Base-by-base conservation (phyloP, 805 yeast species). In the Danielozyma ontarioensis region DNA sequence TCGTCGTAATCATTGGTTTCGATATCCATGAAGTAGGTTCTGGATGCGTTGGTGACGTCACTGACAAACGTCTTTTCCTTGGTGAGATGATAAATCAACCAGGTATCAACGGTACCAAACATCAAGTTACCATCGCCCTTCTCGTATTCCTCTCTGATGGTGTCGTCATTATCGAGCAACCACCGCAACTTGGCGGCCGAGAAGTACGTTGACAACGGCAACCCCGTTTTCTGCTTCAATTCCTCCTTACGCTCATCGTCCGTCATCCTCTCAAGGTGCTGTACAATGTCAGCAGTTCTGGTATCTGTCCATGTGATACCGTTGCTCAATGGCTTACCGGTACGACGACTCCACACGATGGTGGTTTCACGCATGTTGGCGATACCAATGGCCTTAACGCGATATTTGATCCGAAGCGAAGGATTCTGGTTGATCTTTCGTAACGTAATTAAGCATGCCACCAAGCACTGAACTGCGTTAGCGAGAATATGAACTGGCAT, bases 291-390 rank as follows among this genome's bases (percentile, higher is more conserved):
- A 7, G 83, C 63, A 26, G 95, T 90, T 53, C 97, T 75, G 26
- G 95, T 84, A 62, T 89, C 97, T 41, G 90, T 85, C 97, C 97
- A 89, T 24, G 89, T 95, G 56, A 89, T 86, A 51, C 96, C 97
- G 55, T 84, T 81, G 53, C 80, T 74, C 35, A 87, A 73, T 3
- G 96, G 94, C 44, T 67, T 64, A 26, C 96, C 96, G 2, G 96
- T 87, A 33, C 68, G 68, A 44, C 78, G 73, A 36, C 87, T 81
- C 96, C 96, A 89, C 31, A 89, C 79, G 34, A 83, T 72, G 18
- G 95, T 82, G 27, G 97, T 89, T 63, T 89, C 97, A 55, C 97
- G 76, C 93, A 90, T 94, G 62, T 88, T 90, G 33, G 97, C 93
- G 45, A 89, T 76, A 17, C 97, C 97, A 46, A 89, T 72, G 29